Percentiles rank a stretch among this genome's conserved stretches.
These are phyloP conservation scores for Amanita fuliginea DNA, from an alignment of 768 basidiomycete species.

Conservation along the genomic window DNA sequence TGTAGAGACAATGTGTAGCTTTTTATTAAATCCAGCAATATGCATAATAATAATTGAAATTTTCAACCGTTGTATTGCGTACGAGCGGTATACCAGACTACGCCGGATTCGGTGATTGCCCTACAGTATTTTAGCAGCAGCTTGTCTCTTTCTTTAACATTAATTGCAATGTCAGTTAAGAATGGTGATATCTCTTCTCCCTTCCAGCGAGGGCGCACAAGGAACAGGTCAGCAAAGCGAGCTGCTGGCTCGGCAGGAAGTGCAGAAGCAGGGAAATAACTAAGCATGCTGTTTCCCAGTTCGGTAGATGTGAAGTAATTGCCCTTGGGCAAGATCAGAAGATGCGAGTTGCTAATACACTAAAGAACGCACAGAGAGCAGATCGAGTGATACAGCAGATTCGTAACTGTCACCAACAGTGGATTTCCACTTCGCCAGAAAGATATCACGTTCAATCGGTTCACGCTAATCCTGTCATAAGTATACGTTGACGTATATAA, in stretches of 20 bases:
- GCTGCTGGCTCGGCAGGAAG: constrained; percentile 71
- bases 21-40: too few species aligned
- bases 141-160: constrained; percentile 80
- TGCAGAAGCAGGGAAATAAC: constrained; percentile 64
- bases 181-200: constrained; percentile 76
- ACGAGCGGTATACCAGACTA: constrained; percentile 67
- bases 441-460: constrained; percentile 39
- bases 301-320: constrained; percentile 49
- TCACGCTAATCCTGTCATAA: constrained; percentile 35
- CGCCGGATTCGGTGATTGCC: constrained; percentile 55
- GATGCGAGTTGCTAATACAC: not conserved
- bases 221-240: constrained; percentile 84
- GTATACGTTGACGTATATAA: not conserved
- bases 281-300: constrained; percentile 27
- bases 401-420: constrained; percentile 75
- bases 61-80: constrained; percentile 38
- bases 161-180: constrained; percentile 71
- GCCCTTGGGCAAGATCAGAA: constrained; percentile 38
- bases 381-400: constrained; percentile 41
- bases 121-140: constrained; percentile 80
- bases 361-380: constrained; percentile 48
- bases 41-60: not conserved
- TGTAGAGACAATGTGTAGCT: not conserved
- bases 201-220: constrained; percentile 67
- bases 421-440: constrained; percentile 59